Base-by-base conservation (phyloP, 805 yeast genomes). In the Wickerhamiella vanderwaltii region DNA sequence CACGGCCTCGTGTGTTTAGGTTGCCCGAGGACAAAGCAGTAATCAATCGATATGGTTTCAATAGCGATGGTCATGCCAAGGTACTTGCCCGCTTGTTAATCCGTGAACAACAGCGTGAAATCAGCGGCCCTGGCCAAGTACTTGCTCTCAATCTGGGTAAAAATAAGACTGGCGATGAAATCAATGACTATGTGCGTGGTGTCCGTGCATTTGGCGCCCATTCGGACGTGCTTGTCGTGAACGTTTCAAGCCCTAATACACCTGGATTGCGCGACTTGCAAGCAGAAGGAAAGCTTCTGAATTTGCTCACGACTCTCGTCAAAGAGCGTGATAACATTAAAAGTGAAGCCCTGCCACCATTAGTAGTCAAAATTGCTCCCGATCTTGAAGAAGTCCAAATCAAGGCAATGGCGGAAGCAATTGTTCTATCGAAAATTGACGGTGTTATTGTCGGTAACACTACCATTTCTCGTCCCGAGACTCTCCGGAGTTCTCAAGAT, bases 401-500 rank as follows among this genome's bases (percentile, higher is more conserved):
- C 48, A 73, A 71, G 53, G 76, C 88, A 4, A 84, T 88, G 59
- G 94, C 95, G 15, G 68, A 68, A 41, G 75, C 93, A 5, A 86
- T 94, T 6, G 78, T 77, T 52, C 65, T 63, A 1, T 76, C 94
- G 25, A 72, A 75, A 44, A 76, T 88, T 36, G 95, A 88, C 59
- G 97, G 97, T 30, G 84, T 88, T 48, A 81, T 88, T 49, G 76
- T 88, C 43, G 82, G 95, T 35, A 88, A 88, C 63, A 88, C 97
- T 17, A 88, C 97, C 0, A 73, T 87, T 46, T 78, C 78, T 54
- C 75, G 97, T 57, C 95, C 95, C 9, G 64, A 65, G 1, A 50
- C 57, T 3, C 65, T 87, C 52, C 65, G 69, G 31, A 73, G 87
- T 6, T 48, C 61, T 16, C 61, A 65, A 16, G 59, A 60, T 19